phyloP scores from a whole-genome alignment of 495 filamentous ascomycete genomes.

The Xylaria grammica region DNA sequence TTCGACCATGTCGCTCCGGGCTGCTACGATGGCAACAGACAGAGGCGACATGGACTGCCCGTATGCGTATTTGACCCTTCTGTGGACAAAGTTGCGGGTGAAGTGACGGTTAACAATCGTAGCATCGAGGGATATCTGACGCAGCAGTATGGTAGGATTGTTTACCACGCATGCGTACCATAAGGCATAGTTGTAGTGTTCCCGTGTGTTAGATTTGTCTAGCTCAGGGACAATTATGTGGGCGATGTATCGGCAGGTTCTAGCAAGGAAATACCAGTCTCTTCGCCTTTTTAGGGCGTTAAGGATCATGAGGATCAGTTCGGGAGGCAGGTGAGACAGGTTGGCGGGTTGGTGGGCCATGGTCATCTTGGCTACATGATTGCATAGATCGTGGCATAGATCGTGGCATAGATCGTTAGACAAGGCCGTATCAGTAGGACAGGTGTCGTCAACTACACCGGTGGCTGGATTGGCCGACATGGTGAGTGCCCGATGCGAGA shows the following conservation, averaged over 20 bases:
- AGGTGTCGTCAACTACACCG: no score
- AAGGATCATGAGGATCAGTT: slow-evolving; percentile 10
- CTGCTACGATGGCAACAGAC: background rate
- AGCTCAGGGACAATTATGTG: background rate
- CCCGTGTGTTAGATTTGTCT: background rate
- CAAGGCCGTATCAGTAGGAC: background rate
- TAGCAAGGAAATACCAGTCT: slow-evolving; percentile 12
- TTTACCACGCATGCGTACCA: slow-evolving; percentile 16
- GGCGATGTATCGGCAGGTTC: slow-evolving; percentile 7
- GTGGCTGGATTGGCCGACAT: no score
- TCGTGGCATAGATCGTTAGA: background rate
- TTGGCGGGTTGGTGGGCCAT: background rate
- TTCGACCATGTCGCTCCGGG: background rate
- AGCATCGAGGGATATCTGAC: background rate
- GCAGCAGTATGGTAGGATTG: background rate
- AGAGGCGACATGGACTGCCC: slow-evolving; percentile 13
- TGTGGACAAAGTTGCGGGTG: background rate
- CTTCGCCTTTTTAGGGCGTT: background rate
- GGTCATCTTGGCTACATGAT: background rate
- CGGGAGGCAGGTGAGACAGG: background rate
- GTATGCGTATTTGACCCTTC: no score
- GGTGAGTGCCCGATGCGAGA: no score
- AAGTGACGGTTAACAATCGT: slow-evolving; percentile 8
- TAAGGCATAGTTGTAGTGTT: background rate
- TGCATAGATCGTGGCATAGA: background rate